Percentiles rank a stretch among this genome's conserved stretches.
phyloP scores from a whole-genome alignment of 1,139 yeast genomes.

The Geotrichum reessii region DNA sequence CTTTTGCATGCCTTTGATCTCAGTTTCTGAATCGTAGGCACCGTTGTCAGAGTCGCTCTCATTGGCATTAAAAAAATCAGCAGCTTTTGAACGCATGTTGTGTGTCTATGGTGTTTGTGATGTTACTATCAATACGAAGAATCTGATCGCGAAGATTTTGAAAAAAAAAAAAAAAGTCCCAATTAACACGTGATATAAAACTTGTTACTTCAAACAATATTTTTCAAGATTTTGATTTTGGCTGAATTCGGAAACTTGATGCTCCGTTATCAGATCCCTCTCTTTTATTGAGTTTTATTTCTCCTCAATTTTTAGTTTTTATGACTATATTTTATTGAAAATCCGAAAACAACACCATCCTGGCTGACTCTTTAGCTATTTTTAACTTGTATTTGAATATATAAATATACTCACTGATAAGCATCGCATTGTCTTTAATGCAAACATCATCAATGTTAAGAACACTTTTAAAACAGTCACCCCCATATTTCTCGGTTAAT shows the following conservation, averaged over 20 bases:
- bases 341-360: not conserved
- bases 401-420: not conserved
- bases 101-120: not conserved
- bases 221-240: not conserved
- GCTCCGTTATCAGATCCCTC: not conserved
- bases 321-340: not conserved
- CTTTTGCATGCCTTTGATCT: conserved; percentile 1
- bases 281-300: not conserved
- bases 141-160: not conserved
- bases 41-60: conserved; percentile 8
- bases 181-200: not conserved
- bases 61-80: conserved; percentile 14
- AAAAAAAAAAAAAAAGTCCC: not conserved
- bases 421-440: not conserved
- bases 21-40: conserved; percentile 7
- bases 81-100: conserved; percentile 4
- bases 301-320: not conserved
- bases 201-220: not conserved
- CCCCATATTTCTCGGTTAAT: not conserved
- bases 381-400: not conserved
- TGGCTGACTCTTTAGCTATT: not conserved
- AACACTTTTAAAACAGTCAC: not conserved
- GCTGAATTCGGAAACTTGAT: not conserved
- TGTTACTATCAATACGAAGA: not conserved
- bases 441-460: not conserved